Base-by-base conservation (phyloP, 768 basidiomycete genomes). In the Termitomyces sp. region DNA sequence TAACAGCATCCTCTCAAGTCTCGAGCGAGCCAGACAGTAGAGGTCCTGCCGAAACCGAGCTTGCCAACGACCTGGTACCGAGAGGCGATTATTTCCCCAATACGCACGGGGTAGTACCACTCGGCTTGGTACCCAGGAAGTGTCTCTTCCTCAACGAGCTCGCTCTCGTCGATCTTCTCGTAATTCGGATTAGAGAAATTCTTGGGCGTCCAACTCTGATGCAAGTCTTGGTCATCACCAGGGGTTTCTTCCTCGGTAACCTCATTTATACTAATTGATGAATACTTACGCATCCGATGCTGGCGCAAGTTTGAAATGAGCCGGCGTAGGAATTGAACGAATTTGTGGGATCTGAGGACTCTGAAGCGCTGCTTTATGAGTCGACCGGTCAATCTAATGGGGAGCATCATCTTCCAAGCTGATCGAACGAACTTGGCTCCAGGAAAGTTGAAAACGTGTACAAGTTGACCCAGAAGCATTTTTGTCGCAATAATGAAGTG, bases 51-150 rank as follows among this genome's bases (percentile, higher is more conserved):
- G 57, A 60, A 72, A 2, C 71, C 73, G 1, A 74, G 59, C 61
- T 74, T 74, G 13, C 64, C 63, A 24, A 73, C 55, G 18, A 74
- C 67, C 52, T 68, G 66, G 58, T 74, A 73, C 18, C 62, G 65
- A 10, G 62, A 62, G 9, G 62, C 48, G 18, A 73, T 52, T n/a
- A 70, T 57, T 22, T 74, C 66, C 28, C 73, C 73, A 8, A 71
- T 67, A 10, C 62, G 66, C 10, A 72, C 67, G 10, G 71, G 72
- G 44, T 72, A 72, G 52, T 66, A 72, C 32, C 55, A 44, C 41
- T 60, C 50, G 2, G 61, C 52, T 11, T 32, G 53, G 57, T 70
- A 72, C 60, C 63, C 65, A 16, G 48, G 40, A 30, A 56, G 49
- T 22, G 50, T 67, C 55, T 72, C 71, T 54, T 72, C 71, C 35